Base-by-base conservation (phyloP, 2,329 filamentous ascomycete genomes). In the Cladobotryum mycophilum region DNA sequence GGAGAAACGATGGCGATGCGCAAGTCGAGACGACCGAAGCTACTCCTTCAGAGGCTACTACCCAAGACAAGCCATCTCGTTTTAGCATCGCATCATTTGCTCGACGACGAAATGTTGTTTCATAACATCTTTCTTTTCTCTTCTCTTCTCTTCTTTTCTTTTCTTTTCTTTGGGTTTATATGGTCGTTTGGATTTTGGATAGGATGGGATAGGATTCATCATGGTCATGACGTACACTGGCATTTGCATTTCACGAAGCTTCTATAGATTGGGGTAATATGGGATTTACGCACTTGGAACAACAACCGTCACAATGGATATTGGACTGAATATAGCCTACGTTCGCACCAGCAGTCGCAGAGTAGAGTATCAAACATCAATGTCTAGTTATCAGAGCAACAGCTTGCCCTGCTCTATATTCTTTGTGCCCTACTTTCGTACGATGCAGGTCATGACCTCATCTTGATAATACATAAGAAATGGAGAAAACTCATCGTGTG, bases 81-180 rank as follows among this genome's bases (percentile, higher is more conserved):
- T 20, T 35, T 35, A 5, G 14, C 43, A 5, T n/a, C 51, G n/a
- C 38, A 42, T 11, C 20, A 22, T 53, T 53, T 36, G 12, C 51
- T 11, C 51, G 51, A 25, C 38, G 51, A 33, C 51, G 51, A 33
- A 53, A 47, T 13, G 33, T 48, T 33, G 45, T 43, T 36, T 40
- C 51, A 44, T 47, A 33, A 53, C 6, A 11, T 30, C 25, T 11
- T 30, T 7, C 6, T 30, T 7, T 30, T 11, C 9, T 30, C 6
- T 11, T 30, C 8, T 7, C 25, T 30, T 30, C n/a, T n/a, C n/a
- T n/a, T 7, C 9, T 30, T 30, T 30, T 30, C 6, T 11, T 30
- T 30, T 7, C 25, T 30, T 30, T 7, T 30, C 8, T 30, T 7
- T 30, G 11, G 11, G 36, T n/a, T n/a, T n/a, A 7, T n/a, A 5